phyloP scores from a whole-genome alignment of 495 filamentous ascomycete genomes.

The Aspergillus saccharolyticus region DNA sequence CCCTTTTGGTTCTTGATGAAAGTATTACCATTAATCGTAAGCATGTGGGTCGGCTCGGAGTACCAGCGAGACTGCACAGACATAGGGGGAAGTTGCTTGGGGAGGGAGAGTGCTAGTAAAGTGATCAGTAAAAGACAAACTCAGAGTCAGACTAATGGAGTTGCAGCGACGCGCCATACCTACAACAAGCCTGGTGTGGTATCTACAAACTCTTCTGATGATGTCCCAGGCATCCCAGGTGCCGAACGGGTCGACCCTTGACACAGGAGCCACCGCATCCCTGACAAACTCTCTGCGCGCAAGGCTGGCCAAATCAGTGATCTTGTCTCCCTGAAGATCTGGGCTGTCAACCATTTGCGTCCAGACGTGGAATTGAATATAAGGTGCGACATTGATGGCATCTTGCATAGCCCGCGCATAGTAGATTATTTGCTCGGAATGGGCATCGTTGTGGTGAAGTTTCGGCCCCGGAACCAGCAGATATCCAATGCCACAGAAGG shows the following conservation, averaged over 20 bases:
- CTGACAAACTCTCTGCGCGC: slow-evolving; percentile 49
- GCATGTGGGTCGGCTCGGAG: slow-evolving; percentile 79
- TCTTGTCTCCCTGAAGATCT: slow-evolving; percentile 49
- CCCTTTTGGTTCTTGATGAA: slow-evolving; percentile 78
- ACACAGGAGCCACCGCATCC: slow-evolving; percentile 24
- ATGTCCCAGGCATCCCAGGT: slow-evolving; percentile 93
- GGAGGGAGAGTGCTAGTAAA: slow-evolving; percentile 66
- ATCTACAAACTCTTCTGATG: slow-evolving; percentile 81
- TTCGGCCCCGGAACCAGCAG: slow-evolving; percentile 75
- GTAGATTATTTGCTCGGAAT: slow-evolving; percentile 51
- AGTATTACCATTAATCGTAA: slow-evolving; percentile 58
- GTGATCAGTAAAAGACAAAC: slow-evolving; percentile 8
- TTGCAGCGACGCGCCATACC: slow-evolving; percentile 55
- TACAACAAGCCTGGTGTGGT: slow-evolving; percentile 73
- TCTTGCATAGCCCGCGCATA: slow-evolving; percentile 86
- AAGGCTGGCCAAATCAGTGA: slow-evolving; percentile 55
- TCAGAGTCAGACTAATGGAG: neutral
- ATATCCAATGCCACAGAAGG: slow-evolving; percentile 84
- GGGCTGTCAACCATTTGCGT: slow-evolving; percentile 67
- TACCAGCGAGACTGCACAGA: slow-evolving; percentile 86
- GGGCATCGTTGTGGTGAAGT: slow-evolving; percentile 41
- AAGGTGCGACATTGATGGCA: slow-evolving; percentile 63
- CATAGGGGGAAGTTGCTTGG: slow-evolving; percentile 68
- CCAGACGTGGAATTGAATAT: slow-evolving; percentile 75
- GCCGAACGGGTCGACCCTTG: slow-evolving; percentile 59